Evolutionary conservation across 2,329 filamentous ascomycete genomes (phyloP).

Genomic region (Ceratocystis lukuohia): DNA sequence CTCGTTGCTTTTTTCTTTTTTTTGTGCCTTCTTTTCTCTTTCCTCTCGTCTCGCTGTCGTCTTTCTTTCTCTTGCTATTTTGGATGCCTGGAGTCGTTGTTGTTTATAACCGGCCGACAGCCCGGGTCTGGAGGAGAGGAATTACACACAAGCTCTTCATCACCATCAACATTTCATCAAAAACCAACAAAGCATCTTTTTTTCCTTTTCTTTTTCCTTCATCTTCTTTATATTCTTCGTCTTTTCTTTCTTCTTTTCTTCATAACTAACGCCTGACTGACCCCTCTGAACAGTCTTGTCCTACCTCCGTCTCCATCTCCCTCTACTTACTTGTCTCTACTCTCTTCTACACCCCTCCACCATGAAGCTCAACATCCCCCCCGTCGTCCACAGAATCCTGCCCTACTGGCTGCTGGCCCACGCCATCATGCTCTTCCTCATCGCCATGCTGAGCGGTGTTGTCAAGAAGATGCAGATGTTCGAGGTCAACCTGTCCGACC

Average conservation of each 20-base stretch:
- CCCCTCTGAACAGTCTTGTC: not conserved
- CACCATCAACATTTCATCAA: not conserved
- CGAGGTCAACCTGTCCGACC: conserved; percentile 46
- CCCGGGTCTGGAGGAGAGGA: not conserved
- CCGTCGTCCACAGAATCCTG: not conserved
- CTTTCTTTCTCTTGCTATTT: not conserved
- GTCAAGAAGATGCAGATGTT: conserved; percentile 47
- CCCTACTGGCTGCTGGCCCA: not conserved
- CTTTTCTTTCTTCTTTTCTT: not conserved
- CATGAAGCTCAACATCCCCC: not conserved
- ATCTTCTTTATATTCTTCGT: not conserved
- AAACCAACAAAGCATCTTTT: not conserved
- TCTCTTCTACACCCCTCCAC: not conserved
- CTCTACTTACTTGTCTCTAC: not conserved
- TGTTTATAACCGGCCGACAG: conserved; percentile 5
- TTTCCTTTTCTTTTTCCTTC: not conserved
- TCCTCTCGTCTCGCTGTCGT: not conserved
- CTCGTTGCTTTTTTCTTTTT: too few relatives aligned
- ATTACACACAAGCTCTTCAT: not conserved
- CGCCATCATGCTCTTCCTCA: conserved; percentile 55
- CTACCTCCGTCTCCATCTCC: not conserved
- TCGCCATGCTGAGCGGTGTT: conserved; percentile 43
- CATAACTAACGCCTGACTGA: not conserved
- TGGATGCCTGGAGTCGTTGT: not conserved
- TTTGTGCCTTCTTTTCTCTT: not conserved